phyloP scores from a whole-genome alignment of 495 filamentous ascomycete genomes.

The Tuber borchii region DNA sequence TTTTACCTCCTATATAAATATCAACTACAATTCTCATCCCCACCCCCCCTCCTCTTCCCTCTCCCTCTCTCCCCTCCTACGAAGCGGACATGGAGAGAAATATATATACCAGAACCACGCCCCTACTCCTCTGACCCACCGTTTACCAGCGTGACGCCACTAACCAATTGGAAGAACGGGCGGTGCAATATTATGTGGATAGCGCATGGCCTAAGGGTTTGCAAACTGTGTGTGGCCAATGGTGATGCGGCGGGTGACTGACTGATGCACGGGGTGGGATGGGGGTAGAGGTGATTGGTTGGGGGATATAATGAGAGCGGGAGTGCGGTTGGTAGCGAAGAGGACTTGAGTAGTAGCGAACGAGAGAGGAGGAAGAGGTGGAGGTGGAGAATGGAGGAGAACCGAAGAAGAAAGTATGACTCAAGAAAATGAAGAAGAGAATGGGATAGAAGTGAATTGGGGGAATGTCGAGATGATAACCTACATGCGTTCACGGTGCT shows the following conservation, averaged over 20 bases:
- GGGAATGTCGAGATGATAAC: constrained; percentile 5
- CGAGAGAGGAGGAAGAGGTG: not conserved
- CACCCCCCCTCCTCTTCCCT: not conserved
- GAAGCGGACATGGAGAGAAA: not conserved
- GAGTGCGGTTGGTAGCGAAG: not conserved
- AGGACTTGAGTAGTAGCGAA: not conserved
- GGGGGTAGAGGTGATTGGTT: not conserved
- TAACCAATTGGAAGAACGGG: constrained; percentile 1
- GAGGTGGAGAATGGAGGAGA: not conserved
- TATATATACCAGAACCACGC: not conserved
- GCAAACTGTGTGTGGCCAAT: not conserved
- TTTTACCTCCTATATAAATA: not conserved
- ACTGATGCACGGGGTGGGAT: not conserved
- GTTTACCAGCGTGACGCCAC: not conserved
- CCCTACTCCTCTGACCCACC: not conserved
- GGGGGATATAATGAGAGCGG: not conserved
- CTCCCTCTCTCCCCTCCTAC: not conserved
- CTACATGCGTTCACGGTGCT: not conserved
- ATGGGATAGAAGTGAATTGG: not conserved
- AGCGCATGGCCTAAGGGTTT: not conserved
- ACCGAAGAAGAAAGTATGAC: not conserved
- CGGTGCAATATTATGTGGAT: not conserved
- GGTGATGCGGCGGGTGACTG: not conserved
- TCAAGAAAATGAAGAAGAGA: not conserved
- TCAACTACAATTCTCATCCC: constrained; percentile 4